Percentiles rank a stretch among this genome's conserved stretches.
phyloP scores from a whole-genome alignment of 1,284 basidiomycete species.

The Puccinia hordei region DNA sequence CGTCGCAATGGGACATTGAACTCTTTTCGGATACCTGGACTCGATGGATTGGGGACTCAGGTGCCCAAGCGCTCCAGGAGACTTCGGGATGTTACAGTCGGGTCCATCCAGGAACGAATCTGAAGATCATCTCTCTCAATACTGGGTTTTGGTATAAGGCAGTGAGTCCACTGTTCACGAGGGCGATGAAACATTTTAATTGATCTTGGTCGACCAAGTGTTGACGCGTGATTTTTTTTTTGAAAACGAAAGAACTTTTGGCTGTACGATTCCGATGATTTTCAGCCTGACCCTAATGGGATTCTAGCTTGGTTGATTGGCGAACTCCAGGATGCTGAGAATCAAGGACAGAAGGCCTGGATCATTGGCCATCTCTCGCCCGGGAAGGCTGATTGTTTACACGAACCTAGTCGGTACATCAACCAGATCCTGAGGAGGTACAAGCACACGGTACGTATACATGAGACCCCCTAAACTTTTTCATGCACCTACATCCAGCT shows the following conservation, averaged over 20 bases:
- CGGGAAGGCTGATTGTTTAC: conserved; percentile 63
- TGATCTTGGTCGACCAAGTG: not conserved
- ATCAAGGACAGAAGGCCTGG: conserved; percentile 61
- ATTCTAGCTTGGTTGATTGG: conserved; percentile 62
- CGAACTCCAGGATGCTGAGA: conserved; percentile 66
- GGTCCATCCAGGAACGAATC: conserved; percentile 47
- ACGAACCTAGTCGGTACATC: conserved; percentile 56
- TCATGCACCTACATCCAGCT: not conserved
- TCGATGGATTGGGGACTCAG: conserved; percentile 35
- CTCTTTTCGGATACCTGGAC: conserved; percentile 45
- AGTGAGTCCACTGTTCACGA: conserved; percentile 24
- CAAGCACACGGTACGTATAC: conserved; percentile 61
- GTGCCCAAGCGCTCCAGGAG: conserved; percentile 8
- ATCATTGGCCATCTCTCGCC: conserved; percentile 56
- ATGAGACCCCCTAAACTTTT: too few species aligned
- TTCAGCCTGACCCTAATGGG: conserved; percentile 62
- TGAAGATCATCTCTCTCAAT: conserved; percentile 51
- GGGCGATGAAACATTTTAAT: too few species aligned
- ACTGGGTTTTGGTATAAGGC: conserved; percentile 51
- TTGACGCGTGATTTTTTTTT: not conserved
- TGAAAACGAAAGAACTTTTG: conserved; percentile 44
- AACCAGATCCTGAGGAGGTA: conserved; percentile 67
- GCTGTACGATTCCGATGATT: conserved; percentile 51
- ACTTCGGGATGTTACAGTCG: conserved; percentile 43
- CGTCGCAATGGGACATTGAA: conserved; percentile 49